Base-by-base conservation (phyloP, 2,329 filamentous ascomycete genomes). In the Talaromyces funiculosus region DNA sequence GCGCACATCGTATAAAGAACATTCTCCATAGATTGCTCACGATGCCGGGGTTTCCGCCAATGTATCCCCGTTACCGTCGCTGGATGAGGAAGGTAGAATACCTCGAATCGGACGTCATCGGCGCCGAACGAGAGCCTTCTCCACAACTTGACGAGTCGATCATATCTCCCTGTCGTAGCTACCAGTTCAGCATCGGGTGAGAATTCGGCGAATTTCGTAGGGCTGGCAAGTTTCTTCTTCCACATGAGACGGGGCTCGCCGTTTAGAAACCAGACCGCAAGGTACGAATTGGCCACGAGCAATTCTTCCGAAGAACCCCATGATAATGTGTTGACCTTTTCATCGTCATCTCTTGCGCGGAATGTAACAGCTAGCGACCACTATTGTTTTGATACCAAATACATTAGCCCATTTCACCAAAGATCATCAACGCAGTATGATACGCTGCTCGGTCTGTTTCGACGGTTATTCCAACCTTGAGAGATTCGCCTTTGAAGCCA, bases 71-170 rank as follows among this genome's bases (percentile, higher is more conserved):
- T 93, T n/a, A 99, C 86, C 0, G 87, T 77, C 26, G 84, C 81
- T 1, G 91, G 90, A 72, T 99, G 94, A n/a, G 86, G 81, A 1
- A 99, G 84, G 74, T 97, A 97, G 29, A 87, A 87, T 68, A 96
- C 87, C 68, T 97, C 93, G 74, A 97, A 97, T 60, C 89, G 84
- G 40, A 91, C 88, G 66, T 95, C 89, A 61, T 91, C 88, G 0
- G 86, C 83, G 14, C 91, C 91, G 71, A 93, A 97, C 8, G 89
- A 89, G 24, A 96, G 79, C 57, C 93, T 84, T 64, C 92, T 86
- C 94, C 95, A 99, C 67, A 97, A 84, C 76, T 99, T 97, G 66
- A 96, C 86, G 20, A 97, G 78, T 56, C 88, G 83, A 73, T 97
- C 94, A 70, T 90, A 85, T 54, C 82, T 79, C 43, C 91, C 89